A percentile compares a stretch with the other conserved stretches of the same genome.
These are phyloP conservation scores for Brasenia schreberi DNA, from an alignment of 164 flowering plant species.

Conservation along the genomic window DNA sequence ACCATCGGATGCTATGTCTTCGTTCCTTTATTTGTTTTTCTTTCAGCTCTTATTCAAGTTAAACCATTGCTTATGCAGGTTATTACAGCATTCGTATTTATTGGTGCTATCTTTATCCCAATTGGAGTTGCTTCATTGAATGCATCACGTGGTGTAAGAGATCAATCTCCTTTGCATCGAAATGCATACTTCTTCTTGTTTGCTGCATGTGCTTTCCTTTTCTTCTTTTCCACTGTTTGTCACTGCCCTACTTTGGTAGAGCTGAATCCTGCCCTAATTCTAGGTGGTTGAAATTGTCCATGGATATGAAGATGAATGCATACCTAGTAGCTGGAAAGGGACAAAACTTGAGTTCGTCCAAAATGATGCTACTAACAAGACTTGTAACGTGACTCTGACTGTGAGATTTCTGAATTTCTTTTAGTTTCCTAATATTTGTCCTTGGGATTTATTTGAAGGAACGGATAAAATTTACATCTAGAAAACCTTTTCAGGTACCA, in stretches of 20 bases:
- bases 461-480: background rate
- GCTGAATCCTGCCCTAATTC: slow-evolving; percentile 1
- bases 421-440: background rate
- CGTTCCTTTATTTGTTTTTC: background rate
- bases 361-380: slow-evolving; percentile 36
- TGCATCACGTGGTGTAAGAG: slow-evolving; percentile 63
- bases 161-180: background rate
- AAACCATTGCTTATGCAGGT: slow-evolving; percentile 34
- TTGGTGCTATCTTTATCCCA: slow-evolving; percentile 72
- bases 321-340: slow-evolving; percentile 23
- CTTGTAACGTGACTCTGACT: slow-evolving; percentile 36
- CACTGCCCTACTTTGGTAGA: background rate
- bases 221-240: background rate
- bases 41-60: background rate
- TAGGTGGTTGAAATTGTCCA: slow-evolving; percentile 81
- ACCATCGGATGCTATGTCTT: background rate
- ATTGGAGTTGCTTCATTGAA: slow-evolving; percentile 69
- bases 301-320: slow-evolving; percentile 56
- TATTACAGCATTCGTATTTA: slow-evolving; percentile 37
- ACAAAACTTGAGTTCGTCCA: slow-evolving; percentile 37
- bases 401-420: slow-evolving; percentile 21
- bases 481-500: slow-evolving; percentile 3
- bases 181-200: background rate
- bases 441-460: background rate
- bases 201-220: background rate